phyloP scores from a whole-genome alignment of 2,329 filamentous ascomycete genomes.

The Cytospora piceae region DNA sequence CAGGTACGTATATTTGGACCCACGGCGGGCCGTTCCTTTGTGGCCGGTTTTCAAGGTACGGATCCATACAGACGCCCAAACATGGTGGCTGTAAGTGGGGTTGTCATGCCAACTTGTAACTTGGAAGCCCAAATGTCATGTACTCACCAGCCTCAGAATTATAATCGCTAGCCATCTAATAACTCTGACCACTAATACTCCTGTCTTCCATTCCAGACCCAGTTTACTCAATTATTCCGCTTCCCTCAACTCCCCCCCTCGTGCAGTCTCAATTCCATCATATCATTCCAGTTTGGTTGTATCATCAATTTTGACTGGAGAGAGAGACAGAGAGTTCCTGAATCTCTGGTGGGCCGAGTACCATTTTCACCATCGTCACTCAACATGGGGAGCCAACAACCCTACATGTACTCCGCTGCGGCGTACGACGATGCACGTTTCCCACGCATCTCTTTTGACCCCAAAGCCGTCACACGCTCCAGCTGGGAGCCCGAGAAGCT shows the following conservation, averaged over 20 bases:
- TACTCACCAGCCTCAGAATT: constrained; percentile 20
- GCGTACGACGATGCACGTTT: constrained; percentile 53
- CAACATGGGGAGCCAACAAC: constrained; percentile 47
- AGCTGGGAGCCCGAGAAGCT: constrained; percentile 69
- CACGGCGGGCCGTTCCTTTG: neutral
- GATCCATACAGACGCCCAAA: too few species aligned
- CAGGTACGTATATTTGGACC: neutral
- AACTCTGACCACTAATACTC: neutral
- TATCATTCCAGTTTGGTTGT: neutral
- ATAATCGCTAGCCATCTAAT: constrained; percentile 4
- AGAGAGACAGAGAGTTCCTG: too few species aligned
- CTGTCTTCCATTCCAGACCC: neutral
- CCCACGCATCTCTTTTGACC: constrained; percentile 71
- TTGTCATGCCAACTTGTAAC: constrained; percentile 14
- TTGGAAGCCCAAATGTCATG: neutral
- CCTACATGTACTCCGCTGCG: constrained; percentile 72
- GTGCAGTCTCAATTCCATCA: neutral
- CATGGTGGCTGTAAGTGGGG: constrained; percentile 2
- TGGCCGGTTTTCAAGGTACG: neutral
- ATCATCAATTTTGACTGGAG: neutral
- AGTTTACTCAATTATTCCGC: neutral
- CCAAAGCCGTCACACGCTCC: constrained; percentile 81
- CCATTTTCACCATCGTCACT: constrained; percentile 17
- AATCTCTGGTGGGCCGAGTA: neutral
- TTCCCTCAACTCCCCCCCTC: neutral